Evolutionary conservation across 2,329 filamentous ascomycete species (phyloP), one percentile per base, ranked within the genome.

Genomic region (Penicillium nordicum): DNA sequence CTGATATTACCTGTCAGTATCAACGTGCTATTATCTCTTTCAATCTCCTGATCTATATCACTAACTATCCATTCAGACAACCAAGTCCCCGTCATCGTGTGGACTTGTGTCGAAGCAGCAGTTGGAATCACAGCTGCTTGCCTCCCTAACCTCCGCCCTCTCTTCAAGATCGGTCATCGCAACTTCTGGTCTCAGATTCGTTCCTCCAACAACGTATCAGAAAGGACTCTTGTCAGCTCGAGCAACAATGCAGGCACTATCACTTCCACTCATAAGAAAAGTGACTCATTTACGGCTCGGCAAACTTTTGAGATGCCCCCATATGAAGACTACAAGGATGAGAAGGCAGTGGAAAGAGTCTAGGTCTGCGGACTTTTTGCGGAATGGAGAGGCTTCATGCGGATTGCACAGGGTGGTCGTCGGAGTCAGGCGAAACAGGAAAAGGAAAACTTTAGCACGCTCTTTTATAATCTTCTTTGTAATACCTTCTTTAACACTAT

Each of bases 71-170:
- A 1, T 47, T 11, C 12, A 70, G 68, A 67, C 29, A 63, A 70
- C 41, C 66, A 71, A 69, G 61, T 67, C 30, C 64, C 65, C 7
- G 55, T 59, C 25, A 63, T 62, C 14, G 63, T 70, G n/a, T 71
- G 69, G 69, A 71, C 69, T 0, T 70, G 68, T 37, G 60, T 66
- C 21, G 69, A 71, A 52, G 63, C 67, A 1, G 65, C 67, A 0
- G 68, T 70, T 0, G 69, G 63, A 16, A 71, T 71, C 36, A 63
- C 62, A 8, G 68, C 67, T 1, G 69, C 69, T 29, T 71, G 69
- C 51, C 63, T 71, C 1, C 62, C 69, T 1, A 69, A 70, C 43
- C 57, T 71, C 6, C 56, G 65, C 21, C 69, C 69, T 2, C 52
- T 69, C 1, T 68, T 70, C 46, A 63, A 62, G 14, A 27, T 63